Conservation (phyloP, 2,329 filamentous ascomycete species). For the Fusarium circinatum region DNA sequence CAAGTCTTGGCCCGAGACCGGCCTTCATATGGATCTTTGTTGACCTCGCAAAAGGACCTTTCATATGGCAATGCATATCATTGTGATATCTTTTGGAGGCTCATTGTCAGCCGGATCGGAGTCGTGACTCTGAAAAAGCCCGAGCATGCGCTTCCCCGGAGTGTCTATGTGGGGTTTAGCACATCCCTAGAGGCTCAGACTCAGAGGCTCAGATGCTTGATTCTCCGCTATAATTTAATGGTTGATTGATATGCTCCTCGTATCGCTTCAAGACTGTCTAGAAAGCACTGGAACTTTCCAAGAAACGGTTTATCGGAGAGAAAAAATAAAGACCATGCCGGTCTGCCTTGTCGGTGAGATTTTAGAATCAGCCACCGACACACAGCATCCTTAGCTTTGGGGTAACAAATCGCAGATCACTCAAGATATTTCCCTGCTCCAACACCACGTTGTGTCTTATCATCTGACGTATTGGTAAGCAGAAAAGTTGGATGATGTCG, state of each 20-base stretch:
- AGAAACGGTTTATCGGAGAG: not conserved
- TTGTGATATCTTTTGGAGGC: not conserved
- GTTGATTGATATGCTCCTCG: not conserved
- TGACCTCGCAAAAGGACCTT: not conserved
- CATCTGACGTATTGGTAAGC: slow-evolving; percentile 38
- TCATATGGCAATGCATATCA: not conserved
- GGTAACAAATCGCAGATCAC: slow-evolving; percentile 32
- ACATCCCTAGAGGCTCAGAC: not conserved
- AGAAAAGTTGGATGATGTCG: slow-evolving; percentile 2
- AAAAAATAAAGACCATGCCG: slow-evolving; percentile 7
- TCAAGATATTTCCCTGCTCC: slow-evolving; percentile 11
- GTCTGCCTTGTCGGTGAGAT: slow-evolving; percentile 22
- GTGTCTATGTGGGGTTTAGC: slow-evolving; percentile 6
- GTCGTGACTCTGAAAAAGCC: not conserved
- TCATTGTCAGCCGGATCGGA: not conserved
- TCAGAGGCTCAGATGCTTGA: not conserved
- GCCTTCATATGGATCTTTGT: slow-evolving; percentile 15
- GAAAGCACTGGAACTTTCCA: slow-evolving; percentile 42
- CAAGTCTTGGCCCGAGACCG: slow-evolving; percentile 37
- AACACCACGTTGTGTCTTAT: slow-evolving; percentile 6
- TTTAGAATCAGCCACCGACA: slow-evolving; percentile 36
- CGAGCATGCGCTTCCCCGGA: slow-evolving; percentile 2
- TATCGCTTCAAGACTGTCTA: not conserved
- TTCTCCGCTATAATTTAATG: not conserved
- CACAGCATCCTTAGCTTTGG: not conserved